Evolutionary conservation across 2,329 filamentous ascomycete genomes (phyloP), one percentile per base, ranked within the genome.

Genomic region (Colletotrichum graminicola): DNA sequence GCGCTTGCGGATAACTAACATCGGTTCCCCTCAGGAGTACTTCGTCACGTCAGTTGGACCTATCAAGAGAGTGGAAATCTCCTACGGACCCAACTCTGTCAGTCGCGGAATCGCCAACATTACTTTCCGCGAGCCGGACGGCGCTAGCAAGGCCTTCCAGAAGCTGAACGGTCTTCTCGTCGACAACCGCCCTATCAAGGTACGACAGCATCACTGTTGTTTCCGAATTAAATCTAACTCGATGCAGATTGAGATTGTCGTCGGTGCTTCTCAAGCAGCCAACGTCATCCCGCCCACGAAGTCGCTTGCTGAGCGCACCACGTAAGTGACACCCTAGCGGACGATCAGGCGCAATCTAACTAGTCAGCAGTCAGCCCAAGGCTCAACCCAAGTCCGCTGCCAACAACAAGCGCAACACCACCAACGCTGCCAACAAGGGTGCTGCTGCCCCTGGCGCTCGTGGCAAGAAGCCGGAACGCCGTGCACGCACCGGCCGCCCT

Each of bases 51-150:
- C 93, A 77, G 91, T 97, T 81, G 95, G 95, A 76, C 90, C 93
- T 74, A 93, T 98, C 84, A 98, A 97, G 89, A 92, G 89, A 83
- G 94, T 97, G 75, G 91, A 96, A 77, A 87, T 99, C 77, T 94
- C 93, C 62, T 99, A 99, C 84, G 96, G 95, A 78, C 94, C 95
- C 75, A 94, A 93, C 80, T 95, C 95, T 75, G 90, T 91, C 76
- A 98, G 95, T 88, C 93, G 94, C 80, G 96, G 96, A 75, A 94
- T 95, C 79, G 95, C 95, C 77, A 96, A 94, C 66, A 93, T 99
- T 77, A 91, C 91, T 74, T 99, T 99, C 86, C 84, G 84, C 81
- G 93, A 94, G 78, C 84, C 92, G 34, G 94, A 94, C 76, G 93
- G 93, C 75, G 96, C 95, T 75, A 90, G 90, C 79, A 94, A 94